Conservation (phyloP, 441 rosid species). For the Mallotus japonicus region DNA sequence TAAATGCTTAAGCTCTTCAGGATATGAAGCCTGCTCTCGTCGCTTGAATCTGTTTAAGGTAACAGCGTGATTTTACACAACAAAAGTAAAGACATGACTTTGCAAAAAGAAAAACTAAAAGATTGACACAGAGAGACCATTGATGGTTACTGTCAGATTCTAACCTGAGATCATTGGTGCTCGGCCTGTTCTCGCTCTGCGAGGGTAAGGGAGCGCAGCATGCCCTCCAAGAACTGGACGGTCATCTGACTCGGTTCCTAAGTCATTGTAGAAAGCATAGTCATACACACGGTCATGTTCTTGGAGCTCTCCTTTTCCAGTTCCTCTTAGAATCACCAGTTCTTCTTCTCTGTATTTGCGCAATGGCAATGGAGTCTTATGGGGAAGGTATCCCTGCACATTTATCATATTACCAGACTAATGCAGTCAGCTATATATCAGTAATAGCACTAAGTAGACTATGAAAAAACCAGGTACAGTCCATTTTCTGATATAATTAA, state of each 20-base stretch:
- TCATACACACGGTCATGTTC: constrained; percentile 69
- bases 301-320: constrained; percentile 48
- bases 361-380: constrained; percentile 48
- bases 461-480: no score
- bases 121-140: background rate
- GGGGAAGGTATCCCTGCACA: constrained; percentile 61
- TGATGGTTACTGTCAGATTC: background rate
- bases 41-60: constrained; percentile 44
- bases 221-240: constrained; percentile 78
- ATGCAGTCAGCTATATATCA: no score
- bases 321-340: constrained; percentile 53
- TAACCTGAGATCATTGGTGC: constrained; percentile 40
- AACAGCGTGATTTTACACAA: background rate
- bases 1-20: constrained; percentile 52
- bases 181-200: constrained; percentile 71
- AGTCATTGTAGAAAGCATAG: constrained; percentile 73
- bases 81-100: background rate
- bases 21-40: constrained; percentile 53
- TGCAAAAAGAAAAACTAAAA: background rate
- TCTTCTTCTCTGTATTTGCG: constrained; percentile 59
- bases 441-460: no score
- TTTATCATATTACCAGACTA: background rate
- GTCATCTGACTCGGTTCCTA: constrained; percentile 41
- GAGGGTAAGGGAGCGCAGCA: constrained; percentile 65
- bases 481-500: no score